Evolutionary conservation across 352 stramenopile genomes (phyloP), one percentile per base, ranked within the genome.

Genomic region (Globisporangium solare): DNA sequence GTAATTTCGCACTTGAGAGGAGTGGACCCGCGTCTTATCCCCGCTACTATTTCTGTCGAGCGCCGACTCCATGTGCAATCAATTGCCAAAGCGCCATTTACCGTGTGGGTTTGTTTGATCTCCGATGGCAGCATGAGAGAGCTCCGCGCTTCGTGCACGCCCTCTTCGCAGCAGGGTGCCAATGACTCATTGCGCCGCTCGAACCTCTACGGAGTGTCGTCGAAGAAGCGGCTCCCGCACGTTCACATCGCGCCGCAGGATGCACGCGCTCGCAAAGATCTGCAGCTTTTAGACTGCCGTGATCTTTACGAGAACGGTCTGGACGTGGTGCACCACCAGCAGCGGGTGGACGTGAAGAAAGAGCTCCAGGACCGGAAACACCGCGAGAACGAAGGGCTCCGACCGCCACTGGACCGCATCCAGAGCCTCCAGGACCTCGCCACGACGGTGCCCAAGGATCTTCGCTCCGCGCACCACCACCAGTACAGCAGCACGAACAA

Each of bases 281-380:
- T 88, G 35, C 57, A 70, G 31, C 52, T 74, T 14, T 55, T 84
- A 27, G 24, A 27, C 24, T 27, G 24, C 5, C 24, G 5, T 27
- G 5, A 27, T 27, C 24, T 27, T 2, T 27, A 27, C 24, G 24
- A 27, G 24, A 27, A 27, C 24, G 24, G 24, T 5, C 56, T 63
- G 12, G 56, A 50, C 21, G 13, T 3, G 8, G 45, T 32, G 45
- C 45, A 22, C 4, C 45, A 22, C 4, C 24, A 18, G 2, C 70
- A 17, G 61, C 54, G 61, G 2, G 54, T 72, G n/a, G 77, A 83
- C 46, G 58, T 27, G 24, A 5, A 5, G 24, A 5, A 73, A n/a
- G 75, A 81, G 35, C 54, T 83, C n/a, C 68, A 79, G 27, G 67
- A 76, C 42, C 67, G 65, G 32, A 88, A 86, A 55, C 67, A 85